Base-by-base conservation (phyloP, 192 early-diverging fungal species). In the Phycomyces blakesleeanus region DNA sequence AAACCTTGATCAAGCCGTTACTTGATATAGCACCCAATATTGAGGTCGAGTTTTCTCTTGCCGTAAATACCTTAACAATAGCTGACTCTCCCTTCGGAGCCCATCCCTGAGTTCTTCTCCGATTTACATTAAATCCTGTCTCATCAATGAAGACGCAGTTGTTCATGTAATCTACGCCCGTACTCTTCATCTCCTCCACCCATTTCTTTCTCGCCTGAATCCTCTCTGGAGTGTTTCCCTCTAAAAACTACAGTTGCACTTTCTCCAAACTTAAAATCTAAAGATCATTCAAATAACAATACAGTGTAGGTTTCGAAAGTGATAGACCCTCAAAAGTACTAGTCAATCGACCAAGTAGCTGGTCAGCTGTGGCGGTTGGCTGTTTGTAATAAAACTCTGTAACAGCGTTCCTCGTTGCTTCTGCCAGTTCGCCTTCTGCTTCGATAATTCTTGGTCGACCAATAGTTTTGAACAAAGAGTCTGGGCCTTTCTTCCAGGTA, bases 171-270 rank as follows among this genome's bases (percentile, higher is more conserved):
- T 53, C 51, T 11, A 25, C 51, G 20, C 51, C 20, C 11, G 25
- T 53, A 22, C 25, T 24, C 24, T 53, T 53, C 21, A 16, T 12
- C 25, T 53, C 41, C 37, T 57, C 56, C 20, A 47, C 57, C 39
- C 57, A 59, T 47, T 59, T n/a, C 20, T 59, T 59, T 59, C 57
- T 59, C 24, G 39, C 40, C 42, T 59, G 57, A 9, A 55, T 55
- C 29, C 26, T 55, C n/a, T 55, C 54, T 29, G 54, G 40, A 44
- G 57, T 44, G 20, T 59, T 59, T 59, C 57, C 21, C 40, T 59
- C 57, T 59, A 44, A 39, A 18, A 22, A 40, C 40, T 59, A 39
- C 57, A 47, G 26, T 47, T 47, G 41, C 22, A 47, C 24, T 40
- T 44, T 59, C 40, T 47, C 44, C 40, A 55, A 34, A 14, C 0